Evolutionary conservation across 192 early-diverging fungal species (phyloP).

Genomic region (Mortierella alpina): DNA sequence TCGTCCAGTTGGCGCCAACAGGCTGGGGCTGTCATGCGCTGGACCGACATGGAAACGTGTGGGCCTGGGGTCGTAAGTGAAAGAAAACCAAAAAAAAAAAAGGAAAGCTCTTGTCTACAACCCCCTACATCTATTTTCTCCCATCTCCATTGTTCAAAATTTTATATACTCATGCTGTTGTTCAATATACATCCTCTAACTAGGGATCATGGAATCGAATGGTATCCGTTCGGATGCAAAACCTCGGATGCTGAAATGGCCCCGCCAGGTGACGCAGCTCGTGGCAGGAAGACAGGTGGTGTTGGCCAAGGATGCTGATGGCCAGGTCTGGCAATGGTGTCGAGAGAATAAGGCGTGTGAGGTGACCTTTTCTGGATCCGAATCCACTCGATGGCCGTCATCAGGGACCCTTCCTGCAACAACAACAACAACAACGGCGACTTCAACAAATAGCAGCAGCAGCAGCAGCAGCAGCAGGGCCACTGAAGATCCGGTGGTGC

Average conservation of each 20-base stretch:
- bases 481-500: conserved; percentile 18
- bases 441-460: not conserved
- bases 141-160: not conserved
- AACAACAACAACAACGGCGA: conserved; percentile 1
- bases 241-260: conserved; percentile 40
- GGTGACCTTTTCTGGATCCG: conserved; percentile 14
- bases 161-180: not conserved
- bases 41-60: conserved; percentile 39
- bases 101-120: no score
- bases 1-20: conserved; percentile 30
- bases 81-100: no score
- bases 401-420: not conserved
- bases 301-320: conserved; percentile 25
- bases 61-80: conserved; percentile 52
- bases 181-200: no score
- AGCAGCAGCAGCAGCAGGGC: not conserved
- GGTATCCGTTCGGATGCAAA: conserved; percentile 21
- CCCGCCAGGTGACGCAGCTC: conserved; percentile 23
- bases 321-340: conserved; percentile 52
- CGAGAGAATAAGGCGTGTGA: conserved; percentile 30
- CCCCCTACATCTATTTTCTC: not conserved
- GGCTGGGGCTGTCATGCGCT: conserved; percentile 49
- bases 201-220: conserved; percentile 48
- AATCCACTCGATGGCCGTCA: not conserved
- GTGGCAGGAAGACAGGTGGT: conserved; percentile 37